Evolutionary conservation across 106 monocot species (phyloP).

Genomic region (Alisma plantagoaquatica): DNA sequence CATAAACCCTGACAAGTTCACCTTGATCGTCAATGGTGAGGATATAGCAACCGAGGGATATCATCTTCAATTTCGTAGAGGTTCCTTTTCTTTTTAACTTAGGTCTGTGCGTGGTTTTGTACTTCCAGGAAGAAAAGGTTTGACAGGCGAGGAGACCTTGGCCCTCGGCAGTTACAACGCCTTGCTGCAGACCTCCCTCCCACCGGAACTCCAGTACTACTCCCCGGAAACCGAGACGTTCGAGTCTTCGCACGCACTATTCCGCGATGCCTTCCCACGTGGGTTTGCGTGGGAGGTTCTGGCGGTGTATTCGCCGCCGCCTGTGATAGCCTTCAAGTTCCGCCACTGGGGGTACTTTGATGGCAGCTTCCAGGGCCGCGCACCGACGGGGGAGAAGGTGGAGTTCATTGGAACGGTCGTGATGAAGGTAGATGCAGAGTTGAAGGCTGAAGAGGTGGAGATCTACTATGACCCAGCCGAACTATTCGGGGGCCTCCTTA

Average conservation of each 20-base stretch:
- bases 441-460: constrained; percentile 44
- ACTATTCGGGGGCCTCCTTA: constrained; percentile 43
- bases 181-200: constrained; percentile 44
- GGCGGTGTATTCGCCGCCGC: constrained; percentile 47
- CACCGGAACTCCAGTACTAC: constrained; percentile 33
- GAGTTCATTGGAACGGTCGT: constrained; percentile 57
- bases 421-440: constrained; percentile 47
- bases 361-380: constrained; percentile 53
- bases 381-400: constrained; percentile 48
- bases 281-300: constrained; percentile 82
- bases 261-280: constrained; percentile 44
- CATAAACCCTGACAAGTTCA: constrained; percentile 44
- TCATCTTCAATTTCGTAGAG: too few relatives aligned
- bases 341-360: constrained; percentile 77
- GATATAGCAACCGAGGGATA: too few relatives aligned
- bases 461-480: constrained; percentile 58
- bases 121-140: too few relatives aligned
- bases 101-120: too few relatives aligned
- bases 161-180: constrained; percentile 68
- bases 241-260: constrained; percentile 56
- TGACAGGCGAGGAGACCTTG: constrained; percentile 59
- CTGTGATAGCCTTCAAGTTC: constrained; percentile 61
- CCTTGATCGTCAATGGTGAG: constrained; percentile 50
- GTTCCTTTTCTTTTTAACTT: too few relatives aligned
- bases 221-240: constrained; percentile 40